These are phyloP conservation scores for Coriaria nepalensis DNA, from an alignment of 306 rosid genomes.

Conservation along the genomic window DNA sequence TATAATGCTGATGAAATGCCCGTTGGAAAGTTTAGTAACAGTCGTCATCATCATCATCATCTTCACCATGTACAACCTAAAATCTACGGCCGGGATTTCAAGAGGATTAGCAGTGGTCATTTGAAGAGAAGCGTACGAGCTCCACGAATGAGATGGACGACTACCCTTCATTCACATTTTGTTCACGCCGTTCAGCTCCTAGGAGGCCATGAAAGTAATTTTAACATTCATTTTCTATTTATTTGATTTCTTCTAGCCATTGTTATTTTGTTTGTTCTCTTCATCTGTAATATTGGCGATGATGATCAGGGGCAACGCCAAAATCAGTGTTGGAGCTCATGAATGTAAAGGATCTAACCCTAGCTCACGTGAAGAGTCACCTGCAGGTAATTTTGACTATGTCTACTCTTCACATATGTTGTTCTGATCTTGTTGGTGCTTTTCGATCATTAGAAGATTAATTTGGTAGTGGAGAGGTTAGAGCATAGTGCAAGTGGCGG, in stretches of 20 bases:
- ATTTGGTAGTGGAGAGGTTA: conserved; percentile 1
- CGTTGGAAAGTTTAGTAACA: conserved; percentile 16
- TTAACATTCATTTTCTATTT: too few relatives aligned
- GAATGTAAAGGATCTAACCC: conserved; percentile 93
- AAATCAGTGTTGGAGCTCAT: conserved; percentile 85
- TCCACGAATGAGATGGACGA: conserved; percentile 95
- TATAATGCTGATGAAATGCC: background rate
- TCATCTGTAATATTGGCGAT: background rate
- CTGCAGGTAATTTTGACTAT: conserved; percentile 55
- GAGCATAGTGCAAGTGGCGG: conserved; percentile 4
- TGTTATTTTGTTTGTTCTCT: background rate
- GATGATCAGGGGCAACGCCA: conserved; percentile 70
- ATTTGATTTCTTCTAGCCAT: background rate
- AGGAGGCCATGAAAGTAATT: conserved; percentile 89
- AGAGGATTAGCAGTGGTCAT: conserved; percentile 28
- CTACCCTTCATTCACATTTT: conserved; percentile 82
- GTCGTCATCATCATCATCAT: conserved; percentile 1
- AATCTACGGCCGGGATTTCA: conserved; percentile 52
- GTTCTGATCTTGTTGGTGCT: too few relatives aligned
- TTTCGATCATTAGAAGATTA: background rate
- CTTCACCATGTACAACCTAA: conserved; percentile 17
- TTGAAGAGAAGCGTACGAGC: conserved; percentile 58
- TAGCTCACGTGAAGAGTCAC: conserved; percentile 97
- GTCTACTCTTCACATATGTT: too few relatives aligned
- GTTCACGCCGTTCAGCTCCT: conserved; percentile 83